Evolutionary conservation across 2,329 filamentous ascomycete genomes (phyloP), one percentile per base, ranked within the genome.

Genomic region (Stemphylium beticola): DNA sequence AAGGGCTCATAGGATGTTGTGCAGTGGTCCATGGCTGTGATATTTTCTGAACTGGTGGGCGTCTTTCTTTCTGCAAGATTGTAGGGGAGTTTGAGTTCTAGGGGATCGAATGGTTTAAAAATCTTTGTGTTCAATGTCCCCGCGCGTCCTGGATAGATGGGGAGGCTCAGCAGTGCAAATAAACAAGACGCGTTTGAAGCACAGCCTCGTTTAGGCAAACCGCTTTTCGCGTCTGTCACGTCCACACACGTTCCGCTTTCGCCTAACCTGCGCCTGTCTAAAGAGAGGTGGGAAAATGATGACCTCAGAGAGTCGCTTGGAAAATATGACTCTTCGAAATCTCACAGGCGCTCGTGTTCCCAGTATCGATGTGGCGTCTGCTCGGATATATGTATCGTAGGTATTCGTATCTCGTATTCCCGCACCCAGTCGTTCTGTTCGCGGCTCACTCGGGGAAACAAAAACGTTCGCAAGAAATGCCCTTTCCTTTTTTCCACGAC

Each of bases 191-290:
- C 38, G 26, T 18, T 42, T 36, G 20, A 32, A 32, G 51, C 51
- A 49, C 51, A 53, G 51, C 51, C 51, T 49, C 51, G n/a, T 49
- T 53, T 24, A 53, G 51, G 51, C 51, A 49, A 43, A 40, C 51
- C 45, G 33, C 39, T 22, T 29, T 47, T 33, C 41, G 29, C 14
- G 26, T 29, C n/a, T 39, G 39, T 39, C 24, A 49, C 38, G n/a
- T n/a, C n/a, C n/a, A n/a, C n/a, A n/a, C n/a, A n/a, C n/a, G 20
- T 29, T 33, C 20, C 34, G 22, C 18, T 24, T 15, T n/a, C 32
- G n/a, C 40, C 10, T 15, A 43, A 8, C 9, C 26, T 29, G 26
- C 10, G 47, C 12, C 18, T 24, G 15, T 17, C 1, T 29, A 31
- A 36, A 34, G 20, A 29, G 18, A 31, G 11, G n/a, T 24, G 37